Evolutionary conservation across 208 protist genomes (phyloP).

Genomic region (Kentomonas sorsogonicus): DNA sequence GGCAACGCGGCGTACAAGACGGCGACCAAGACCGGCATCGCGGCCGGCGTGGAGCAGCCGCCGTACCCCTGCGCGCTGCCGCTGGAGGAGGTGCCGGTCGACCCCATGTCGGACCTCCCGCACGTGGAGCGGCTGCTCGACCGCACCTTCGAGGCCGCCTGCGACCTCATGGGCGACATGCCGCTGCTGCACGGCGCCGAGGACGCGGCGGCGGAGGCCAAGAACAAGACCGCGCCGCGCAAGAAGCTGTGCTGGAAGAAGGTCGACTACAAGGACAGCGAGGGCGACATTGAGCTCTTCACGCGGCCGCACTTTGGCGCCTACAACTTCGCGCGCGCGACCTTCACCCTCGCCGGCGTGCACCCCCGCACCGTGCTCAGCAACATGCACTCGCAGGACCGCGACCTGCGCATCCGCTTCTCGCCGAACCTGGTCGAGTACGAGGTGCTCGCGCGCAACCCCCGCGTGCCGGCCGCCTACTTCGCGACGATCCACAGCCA

Average conservation of each 20-base stretch:
- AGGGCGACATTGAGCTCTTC: constrained; percentile 66
- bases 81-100: constrained; percentile 47
- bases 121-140: constrained; percentile 47
- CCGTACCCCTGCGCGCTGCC: constrained; percentile 84
- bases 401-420: constrained; percentile 48
- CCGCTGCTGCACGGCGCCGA: constrained; percentile 35
- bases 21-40: constrained; percentile 66
- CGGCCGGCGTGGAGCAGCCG: constrained; percentile 65
- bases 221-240: too few relatives aligned
- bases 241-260: constrained; percentile 29
- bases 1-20: constrained; percentile 71
- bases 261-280: constrained; percentile 63
- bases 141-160: constrained; percentile 39
- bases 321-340: constrained; percentile 77
- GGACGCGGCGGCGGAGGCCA: too few relatives aligned
- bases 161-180: constrained; percentile 56
- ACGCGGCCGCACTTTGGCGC: constrained; percentile 63
- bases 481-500: not conserved
- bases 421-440: constrained; percentile 52
- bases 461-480: constrained; percentile 17
- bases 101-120: constrained; percentile 33
- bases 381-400: constrained; percentile 56
- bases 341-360: constrained; percentile 49
- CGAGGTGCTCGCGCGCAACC: constrained; percentile 52
- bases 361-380: constrained; percentile 47